These are phyloP conservation scores for Excoecaria agallocha DNA, from an alignment of 345 rosid species.

Conservation along the genomic window DNA sequence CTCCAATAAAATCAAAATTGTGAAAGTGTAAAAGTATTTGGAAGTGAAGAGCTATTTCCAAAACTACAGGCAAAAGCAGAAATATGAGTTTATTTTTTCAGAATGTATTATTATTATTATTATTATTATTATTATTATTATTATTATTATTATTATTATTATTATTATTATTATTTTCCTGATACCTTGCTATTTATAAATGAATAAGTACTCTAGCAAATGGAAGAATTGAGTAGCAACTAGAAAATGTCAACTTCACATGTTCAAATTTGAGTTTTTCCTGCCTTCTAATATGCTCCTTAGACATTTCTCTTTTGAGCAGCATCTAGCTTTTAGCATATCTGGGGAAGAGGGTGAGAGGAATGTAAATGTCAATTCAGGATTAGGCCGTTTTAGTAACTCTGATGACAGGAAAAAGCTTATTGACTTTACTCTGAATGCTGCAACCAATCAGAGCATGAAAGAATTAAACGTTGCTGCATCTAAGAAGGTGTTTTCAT, in stretches of 20 bases:
- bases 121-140: no score
- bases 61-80: conserved; percentile 18
- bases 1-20: background rate
- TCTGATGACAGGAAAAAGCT: conserved; percentile 26
- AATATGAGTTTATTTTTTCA: conserved; percentile 4
- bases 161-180: background rate
- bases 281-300: conserved; percentile 9
- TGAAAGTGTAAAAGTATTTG: conserved; percentile 4
- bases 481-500: conserved; percentile 10
- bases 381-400: background rate
- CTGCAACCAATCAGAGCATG: conserved; percentile 6
- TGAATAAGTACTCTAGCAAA: background rate
- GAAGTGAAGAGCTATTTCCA: conserved; percentile 10
- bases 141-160: no score
- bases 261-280: conserved; percentile 7
- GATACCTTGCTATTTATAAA: no score
- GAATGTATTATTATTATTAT: no score
- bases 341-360: no score
- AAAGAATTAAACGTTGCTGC: conserved; percentile 25
- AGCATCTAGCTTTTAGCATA: conserved; percentile 29
- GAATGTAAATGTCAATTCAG: background rate
- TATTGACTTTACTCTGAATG: conserved; percentile 26
- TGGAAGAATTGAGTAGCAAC: background rate
- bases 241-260: background rate
- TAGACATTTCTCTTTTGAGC: conserved; percentile 24